Conservation (phyloP, 2,329 filamentous ascomycete species). For the Neonectria magnoliae region DNA sequence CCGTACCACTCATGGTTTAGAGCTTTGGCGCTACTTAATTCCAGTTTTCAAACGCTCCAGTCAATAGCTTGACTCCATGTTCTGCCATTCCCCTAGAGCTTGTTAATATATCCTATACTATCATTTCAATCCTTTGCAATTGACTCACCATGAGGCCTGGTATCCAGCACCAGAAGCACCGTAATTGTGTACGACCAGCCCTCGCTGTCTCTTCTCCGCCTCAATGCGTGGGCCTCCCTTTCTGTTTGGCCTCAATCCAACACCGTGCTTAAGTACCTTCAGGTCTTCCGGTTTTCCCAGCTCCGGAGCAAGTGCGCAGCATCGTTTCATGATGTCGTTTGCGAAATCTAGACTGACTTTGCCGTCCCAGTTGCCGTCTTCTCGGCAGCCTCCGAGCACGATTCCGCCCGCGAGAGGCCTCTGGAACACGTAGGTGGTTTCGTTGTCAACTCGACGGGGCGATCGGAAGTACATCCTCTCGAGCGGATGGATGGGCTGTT, state of each 20-base stretch:
- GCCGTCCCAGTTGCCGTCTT: constrained; percentile 46
- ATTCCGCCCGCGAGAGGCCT: constrained; percentile 2
- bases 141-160: constrained; percentile 39
- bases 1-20: not conserved
- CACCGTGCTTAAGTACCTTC: constrained; percentile 46
- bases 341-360: constrained; percentile 44
- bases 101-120: not conserved
- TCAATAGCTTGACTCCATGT: not conserved
- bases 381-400: constrained; percentile 41
- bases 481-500: constrained; percentile 51
- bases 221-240: constrained; percentile 46
- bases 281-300: constrained; percentile 47
- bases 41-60: not conserved
- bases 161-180: constrained; percentile 43
- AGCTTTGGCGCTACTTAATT: not conserved
- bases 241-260: constrained; percentile 45
- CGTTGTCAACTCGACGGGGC: constrained; percentile 32
- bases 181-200: constrained; percentile 42
- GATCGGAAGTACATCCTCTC: constrained; percentile 54
- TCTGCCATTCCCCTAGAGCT: not conserved
- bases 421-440: constrained; percentile 2
- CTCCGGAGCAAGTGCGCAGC: constrained; percentile 47
- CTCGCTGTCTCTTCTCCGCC: constrained; percentile 35
- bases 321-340: constrained; percentile 46
- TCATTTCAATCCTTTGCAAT: not conserved